Evolutionary conservation across 129 eudicot species (phyloP), one percentile per base, ranked within the genome.

Genomic region (Apium graveolens): DNA sequence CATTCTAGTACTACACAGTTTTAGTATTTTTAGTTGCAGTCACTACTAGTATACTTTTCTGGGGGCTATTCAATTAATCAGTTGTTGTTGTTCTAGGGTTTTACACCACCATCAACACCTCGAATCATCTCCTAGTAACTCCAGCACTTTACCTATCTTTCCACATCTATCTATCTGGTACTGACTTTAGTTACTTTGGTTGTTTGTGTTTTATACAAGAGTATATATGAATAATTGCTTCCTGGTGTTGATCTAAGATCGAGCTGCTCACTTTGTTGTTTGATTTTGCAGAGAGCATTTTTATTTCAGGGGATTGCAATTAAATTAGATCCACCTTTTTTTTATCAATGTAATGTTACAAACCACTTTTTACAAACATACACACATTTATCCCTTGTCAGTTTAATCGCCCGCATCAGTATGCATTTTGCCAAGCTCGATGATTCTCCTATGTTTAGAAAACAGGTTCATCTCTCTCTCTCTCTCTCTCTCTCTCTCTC

Each of bases 401-500:
- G 9, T 53, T 3, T 53, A 24, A 16, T 24, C 41, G 27, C 31
- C 49, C 41, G 43, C 80, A 20, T 75, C 79, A 91, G 78, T 83
- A 95, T 95, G 98, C 98, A 88, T 84, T 92, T 91, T 69, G 85
- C 92, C 21, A 95, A 95, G 92, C 97, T 95, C 69, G 98, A 95
- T 80, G 98, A 95, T 81, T 95, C 98, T 82, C 98, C 98, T 41
- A 95, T 95, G 98, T 95, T 95, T 82, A 89, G 98, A 11, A 92
- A 95, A 80, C 98, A 95, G 97, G 98, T 94, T 78, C 48, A 20
- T 29, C 35, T 46, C 39, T 35, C 43, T 53, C 73, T 79, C 69
- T 35, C 37, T 35, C 37, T 35, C 37, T 35, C 37, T 35, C 37
- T 35, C 37, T 35, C 37, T 35, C 37, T 35, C 37, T 35, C 37